Conservation (phyloP, 371 early-diverging fungal species). For the Mortierella sp. region DNA sequence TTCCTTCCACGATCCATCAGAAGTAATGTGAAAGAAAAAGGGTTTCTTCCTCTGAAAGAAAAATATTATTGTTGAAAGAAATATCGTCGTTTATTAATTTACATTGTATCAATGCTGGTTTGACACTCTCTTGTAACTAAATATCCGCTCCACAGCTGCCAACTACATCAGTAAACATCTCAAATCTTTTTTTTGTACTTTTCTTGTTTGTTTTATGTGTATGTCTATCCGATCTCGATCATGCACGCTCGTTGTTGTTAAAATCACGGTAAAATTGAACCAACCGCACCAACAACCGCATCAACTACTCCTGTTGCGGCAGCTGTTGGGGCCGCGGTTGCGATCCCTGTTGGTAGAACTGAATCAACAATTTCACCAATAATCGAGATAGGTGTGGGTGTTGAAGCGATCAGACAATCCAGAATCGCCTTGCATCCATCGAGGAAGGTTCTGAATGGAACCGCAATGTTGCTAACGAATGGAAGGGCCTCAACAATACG, state of each 20-base stretch:
- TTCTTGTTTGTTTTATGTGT: not conserved
- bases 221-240: too few relatives aligned
- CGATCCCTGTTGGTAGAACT: too few relatives aligned
- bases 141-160: too few relatives aligned
- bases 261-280: not conserved
- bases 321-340: not conserved
- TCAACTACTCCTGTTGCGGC: not conserved
- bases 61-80: too few relatives aligned
- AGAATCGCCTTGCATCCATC: conserved; percentile 10
- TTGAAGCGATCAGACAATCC: not conserved
- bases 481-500: not conserved
- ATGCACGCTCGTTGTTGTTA: too few relatives aligned
- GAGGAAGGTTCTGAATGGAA: conserved; percentile 13
- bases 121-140: too few relatives aligned
- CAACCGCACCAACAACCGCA: not conserved
- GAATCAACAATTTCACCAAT: not conserved
- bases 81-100: too few relatives aligned
- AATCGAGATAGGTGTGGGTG: not conserved
- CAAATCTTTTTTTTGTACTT: not conserved
- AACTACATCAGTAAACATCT: not conserved
- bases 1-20: too few relatives aligned
- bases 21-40: too few relatives aligned
- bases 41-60: too few relatives aligned
- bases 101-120: too few relatives aligned
- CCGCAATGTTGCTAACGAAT: not conserved